Percentiles rank a stretch among this genome's conserved stretches.
Conservation (phyloP, 2,329 filamentous ascomycete genomes). For the Nannizzia gypsea region DNA sequence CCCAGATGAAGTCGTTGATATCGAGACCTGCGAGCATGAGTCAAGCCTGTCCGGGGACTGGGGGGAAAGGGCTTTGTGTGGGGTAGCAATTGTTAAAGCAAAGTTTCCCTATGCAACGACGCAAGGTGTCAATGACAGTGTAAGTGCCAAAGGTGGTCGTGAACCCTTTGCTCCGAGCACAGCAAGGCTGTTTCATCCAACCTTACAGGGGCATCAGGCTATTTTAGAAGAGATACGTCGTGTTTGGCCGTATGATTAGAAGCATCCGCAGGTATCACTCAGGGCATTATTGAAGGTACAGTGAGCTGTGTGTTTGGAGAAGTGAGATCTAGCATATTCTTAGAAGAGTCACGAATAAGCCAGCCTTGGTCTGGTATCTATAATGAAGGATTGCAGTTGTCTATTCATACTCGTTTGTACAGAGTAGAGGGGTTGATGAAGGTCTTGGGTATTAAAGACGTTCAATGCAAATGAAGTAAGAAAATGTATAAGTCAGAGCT, state of each 20-base stretch:
- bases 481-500: constrained; percentile 19
- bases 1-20: constrained; percentile 5
- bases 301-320: neutral
- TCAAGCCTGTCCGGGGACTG: constrained; percentile 8
- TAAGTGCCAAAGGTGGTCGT: neutral
- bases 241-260: constrained; percentile 8
- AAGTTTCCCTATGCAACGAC: constrained; percentile 5
- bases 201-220: constrained; percentile 17
- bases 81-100: constrained; percentile 7
- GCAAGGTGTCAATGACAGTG: neutral
- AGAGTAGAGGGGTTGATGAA: neutral
- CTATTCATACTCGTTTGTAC: neutral
- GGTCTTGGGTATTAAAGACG: neutral
- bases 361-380: neutral
- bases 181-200: constrained; percentile 20
- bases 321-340: neutral
- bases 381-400: neutral
- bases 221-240: constrained; percentile 16
- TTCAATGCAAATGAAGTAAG: neutral
- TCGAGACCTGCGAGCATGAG: constrained; percentile 5
- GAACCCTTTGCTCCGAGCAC: constrained; percentile 9
- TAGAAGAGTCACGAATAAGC: neutral
- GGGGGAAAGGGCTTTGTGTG: constrained; percentile 9
- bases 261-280: neutral
- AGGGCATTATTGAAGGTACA: neutral